Base-by-base conservation (phyloP, 768 basidiomycete species). In the Favolaschia claudopus region DNA sequence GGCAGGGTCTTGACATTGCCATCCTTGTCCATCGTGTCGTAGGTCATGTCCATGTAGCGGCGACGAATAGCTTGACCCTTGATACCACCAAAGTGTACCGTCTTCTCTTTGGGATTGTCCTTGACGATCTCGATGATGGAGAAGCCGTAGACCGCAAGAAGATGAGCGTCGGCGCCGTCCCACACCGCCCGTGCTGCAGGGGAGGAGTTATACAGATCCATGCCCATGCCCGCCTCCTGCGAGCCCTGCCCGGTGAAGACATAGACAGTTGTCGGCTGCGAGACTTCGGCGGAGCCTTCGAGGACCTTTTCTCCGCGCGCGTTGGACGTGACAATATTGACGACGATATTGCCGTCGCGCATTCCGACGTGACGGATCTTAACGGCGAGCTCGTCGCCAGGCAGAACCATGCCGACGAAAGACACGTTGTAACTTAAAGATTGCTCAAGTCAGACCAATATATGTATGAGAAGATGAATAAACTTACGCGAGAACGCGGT, bases 11-110 rank as follows among this genome's bases (percentile, higher is more conserved):
- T 96, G 74, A 98, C 86, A 69, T 91, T 89, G 55, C 96, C 96
- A 67, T 96, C 95, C 78, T 93, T 94, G 77, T 97, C 96, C 84
- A 93, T 91, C 0, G 95, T 89, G 71, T 98, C 96, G 79, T 98
- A 99, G 5, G 92, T 91, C 92, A 99, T 97, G 66, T 96, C 95
- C 94, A 99, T 99, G 78, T 99, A 99, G n/a, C 97, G 89, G 68
- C 96, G 92, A 27, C 97, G 92, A 63, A 99, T 99, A 3, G 89
- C 96, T 72, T 99, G 96, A 36, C 97, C 97, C 78, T 98, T 98
- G 76, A 99, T 93, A 72, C 97, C 97, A 81, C 97, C 97, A 65
- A 99, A 99, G 76, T 99, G 96, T 66, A 99, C 90, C 0, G 95
- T 99, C 82, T 98, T 95, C 76, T 92, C 89, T 82, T 95, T 97